A percentile compares a stretch with the other conserved stretches of the same genome.
phyloP scores from a whole-genome alignment of 2,329 filamentous ascomycete species.

The Trichoderma harzianum region DNA sequence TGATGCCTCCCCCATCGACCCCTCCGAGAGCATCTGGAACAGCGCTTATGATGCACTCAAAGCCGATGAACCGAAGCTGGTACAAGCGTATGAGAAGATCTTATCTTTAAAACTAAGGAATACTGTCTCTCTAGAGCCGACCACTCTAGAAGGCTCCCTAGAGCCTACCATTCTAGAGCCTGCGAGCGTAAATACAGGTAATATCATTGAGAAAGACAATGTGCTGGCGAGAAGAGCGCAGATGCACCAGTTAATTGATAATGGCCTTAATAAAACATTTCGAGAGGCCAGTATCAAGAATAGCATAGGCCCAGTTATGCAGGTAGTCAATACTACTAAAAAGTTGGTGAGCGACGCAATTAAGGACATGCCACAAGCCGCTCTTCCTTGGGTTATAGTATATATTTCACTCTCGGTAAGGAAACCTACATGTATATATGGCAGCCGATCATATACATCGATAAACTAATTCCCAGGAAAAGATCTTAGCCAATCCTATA shows the following conservation, averaged over 20 bases:
- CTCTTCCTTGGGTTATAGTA: slow-evolving; percentile 36
- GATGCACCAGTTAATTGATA: neutral
- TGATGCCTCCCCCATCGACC: neutral
- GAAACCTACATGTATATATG: neutral
- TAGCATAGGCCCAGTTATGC: neutral
- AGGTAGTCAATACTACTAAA: neutral
- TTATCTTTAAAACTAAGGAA: neutral
- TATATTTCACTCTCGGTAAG: slow-evolving; percentile 34
- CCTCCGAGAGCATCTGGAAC: neutral
- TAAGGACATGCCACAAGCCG: slow-evolving; percentile 31
- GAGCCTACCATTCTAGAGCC: neutral
- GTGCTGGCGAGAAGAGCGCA: neutral
- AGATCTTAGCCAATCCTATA: neutral
- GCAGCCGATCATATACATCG: neutral
- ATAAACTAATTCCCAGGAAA: neutral
- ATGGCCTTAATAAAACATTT: neutral
- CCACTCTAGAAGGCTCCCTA: neutral
- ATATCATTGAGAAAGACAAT: neutral
- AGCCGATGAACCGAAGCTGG: neutral
- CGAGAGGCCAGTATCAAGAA: neutral
- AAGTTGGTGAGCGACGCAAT: slow-evolving; percentile 19
- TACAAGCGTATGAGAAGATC: neutral
- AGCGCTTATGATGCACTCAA: neutral
- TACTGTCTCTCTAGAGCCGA: neutral
- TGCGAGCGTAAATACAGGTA: neutral